A percentile compares a stretch with the other conserved stretches of the same genome.
Conservation (phyloP, 1,139 yeast genomes). For the Yamadazyma sp. region DNA sequence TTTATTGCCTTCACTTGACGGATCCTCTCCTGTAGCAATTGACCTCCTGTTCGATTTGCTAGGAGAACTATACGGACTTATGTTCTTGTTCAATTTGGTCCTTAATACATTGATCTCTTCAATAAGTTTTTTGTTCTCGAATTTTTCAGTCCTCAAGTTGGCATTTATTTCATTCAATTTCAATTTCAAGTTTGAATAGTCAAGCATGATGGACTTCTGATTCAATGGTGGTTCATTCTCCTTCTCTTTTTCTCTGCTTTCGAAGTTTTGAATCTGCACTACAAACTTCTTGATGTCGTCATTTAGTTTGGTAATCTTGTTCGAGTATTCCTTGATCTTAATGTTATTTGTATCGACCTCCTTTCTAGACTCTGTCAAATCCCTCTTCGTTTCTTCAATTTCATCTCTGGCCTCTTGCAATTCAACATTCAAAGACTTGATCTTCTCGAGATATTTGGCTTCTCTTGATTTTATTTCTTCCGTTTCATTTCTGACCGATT, state of each 20-base stretch:
- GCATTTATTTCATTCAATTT: constrained; percentile 56
- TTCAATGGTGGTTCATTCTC: constrained; percentile 37
- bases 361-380: constrained; percentile 21
- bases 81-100: constrained; percentile 25
- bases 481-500: constrained; percentile 5
- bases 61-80: constrained; percentile 27
- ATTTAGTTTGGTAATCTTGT: constrained; percentile 26
- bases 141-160: constrained; percentile 48
- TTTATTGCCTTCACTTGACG: constrained; percentile 21
- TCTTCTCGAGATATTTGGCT: constrained; percentile 10
- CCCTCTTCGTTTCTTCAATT: constrained; percentile 37
- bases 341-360: constrained; percentile 39
- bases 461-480: constrained; percentile 12
- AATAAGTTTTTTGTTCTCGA: constrained; percentile 53
- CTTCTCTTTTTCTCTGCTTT: constrained; percentile 25
- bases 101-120: constrained; percentile 62
- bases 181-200: constrained; percentile 50
- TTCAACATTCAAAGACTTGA: constrained; percentile 12
- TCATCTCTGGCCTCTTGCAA: constrained; percentile 14
- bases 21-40: constrained; percentile 36
- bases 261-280: constrained; percentile 15
- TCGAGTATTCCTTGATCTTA: constrained; percentile 27
- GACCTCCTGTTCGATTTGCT: constrained; percentile 28
- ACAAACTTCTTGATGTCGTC: constrained; percentile 24
- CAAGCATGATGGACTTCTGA: constrained; percentile 34